Evolutionary conservation across 176 grass and related monocot species (phyloP).

Genomic region (Triticum monococcum): DNA sequence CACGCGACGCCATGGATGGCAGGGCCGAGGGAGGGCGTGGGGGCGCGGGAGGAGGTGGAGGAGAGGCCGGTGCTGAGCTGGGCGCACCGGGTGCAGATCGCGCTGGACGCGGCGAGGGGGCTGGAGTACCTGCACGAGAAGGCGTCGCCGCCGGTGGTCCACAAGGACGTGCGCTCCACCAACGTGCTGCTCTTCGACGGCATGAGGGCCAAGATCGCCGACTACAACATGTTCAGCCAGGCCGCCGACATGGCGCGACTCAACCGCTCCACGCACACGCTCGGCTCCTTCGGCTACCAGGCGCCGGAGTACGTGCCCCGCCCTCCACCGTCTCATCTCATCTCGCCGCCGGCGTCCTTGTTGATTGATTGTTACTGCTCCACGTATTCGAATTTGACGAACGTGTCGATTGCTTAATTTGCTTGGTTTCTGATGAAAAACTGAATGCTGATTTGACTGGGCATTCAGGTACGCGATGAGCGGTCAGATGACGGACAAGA

Average conservation of each 20-base stretch:
- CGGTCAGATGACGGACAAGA: slow-evolving; percentile 50
- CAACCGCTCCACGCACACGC: slow-evolving; percentile 55
- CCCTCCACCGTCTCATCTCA: neutral
- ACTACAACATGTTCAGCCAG: slow-evolving; percentile 77
- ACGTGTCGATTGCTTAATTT: neutral
- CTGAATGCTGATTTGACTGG: neutral
- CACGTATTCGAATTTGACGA: neutral
- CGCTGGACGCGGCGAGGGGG: slow-evolving; percentile 57
- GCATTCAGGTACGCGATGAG: slow-evolving; percentile 51
- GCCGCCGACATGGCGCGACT: slow-evolving; percentile 53
- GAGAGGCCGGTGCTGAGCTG: slow-evolving; percentile 44
- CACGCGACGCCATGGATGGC: neutral
- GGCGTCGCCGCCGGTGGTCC: slow-evolving; percentile 44
- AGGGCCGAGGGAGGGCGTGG: neutral
- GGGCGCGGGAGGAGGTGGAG: neutral
- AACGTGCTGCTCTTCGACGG: slow-evolving; percentile 69
- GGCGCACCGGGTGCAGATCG: slow-evolving; percentile 50
- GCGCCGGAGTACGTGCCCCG: slow-evolving; percentile 46
- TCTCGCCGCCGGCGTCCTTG: neutral
- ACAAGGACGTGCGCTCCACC: slow-evolving; percentile 60
- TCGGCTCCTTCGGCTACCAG: slow-evolving; percentile 68
- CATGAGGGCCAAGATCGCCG: slow-evolving; percentile 55
- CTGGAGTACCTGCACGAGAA: slow-evolving; percentile 76
- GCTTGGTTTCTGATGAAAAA: neutral
- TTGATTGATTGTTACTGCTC: neutral